phyloP scores from a whole-genome alignment of 148 eudicot genomes.

The Fagopyrum homotropicum region DNA sequence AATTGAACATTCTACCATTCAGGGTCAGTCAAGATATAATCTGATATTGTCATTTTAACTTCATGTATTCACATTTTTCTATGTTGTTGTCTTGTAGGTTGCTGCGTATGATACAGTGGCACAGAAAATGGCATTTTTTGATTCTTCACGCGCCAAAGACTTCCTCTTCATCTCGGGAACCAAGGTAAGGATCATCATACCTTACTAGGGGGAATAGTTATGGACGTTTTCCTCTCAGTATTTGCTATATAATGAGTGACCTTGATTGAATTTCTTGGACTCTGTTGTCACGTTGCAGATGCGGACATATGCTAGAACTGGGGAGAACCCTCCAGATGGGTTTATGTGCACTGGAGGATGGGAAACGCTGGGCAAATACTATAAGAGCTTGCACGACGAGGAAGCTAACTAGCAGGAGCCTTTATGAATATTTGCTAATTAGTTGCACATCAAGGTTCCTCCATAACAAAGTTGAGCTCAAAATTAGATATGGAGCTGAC shows the following conservation, averaged over 20 bases:
- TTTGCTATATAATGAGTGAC: not conserved
- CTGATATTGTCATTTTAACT: not conserved
- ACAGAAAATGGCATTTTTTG: constrained; percentile 71
- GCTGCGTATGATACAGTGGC: constrained; percentile 75
- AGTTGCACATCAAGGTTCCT: constrained; percentile 10
- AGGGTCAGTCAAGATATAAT: constrained; percentile 34
- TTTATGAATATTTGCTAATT: constrained; percentile 24
- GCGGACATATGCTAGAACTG: constrained; percentile 63
- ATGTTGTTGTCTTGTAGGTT: constrained; percentile 30
- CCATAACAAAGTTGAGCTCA: not conserved
- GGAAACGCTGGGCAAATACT: constrained; percentile 66
- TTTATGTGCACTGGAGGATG: constrained; percentile 92
- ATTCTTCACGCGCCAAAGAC: constrained; percentile 77
- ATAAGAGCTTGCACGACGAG: constrained; percentile 56
- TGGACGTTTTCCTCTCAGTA: not conserved
- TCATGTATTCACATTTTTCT: not conserved
- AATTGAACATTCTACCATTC: constrained; percentile 74
- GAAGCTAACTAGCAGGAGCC: constrained; percentile 34
- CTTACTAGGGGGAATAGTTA: not conserved
- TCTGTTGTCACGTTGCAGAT: constrained; percentile 38
- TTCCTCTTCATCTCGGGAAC: constrained; percentile 86
- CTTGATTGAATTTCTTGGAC: not conserved
- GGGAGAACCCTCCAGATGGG: constrained; percentile 85
- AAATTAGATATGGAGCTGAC: not conserved
- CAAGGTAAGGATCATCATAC: constrained; percentile 37